Evolutionary conservation across 2,329 filamentous ascomycete species (phyloP).

Genomic region (Tolypocladium pustulatum): DNA sequence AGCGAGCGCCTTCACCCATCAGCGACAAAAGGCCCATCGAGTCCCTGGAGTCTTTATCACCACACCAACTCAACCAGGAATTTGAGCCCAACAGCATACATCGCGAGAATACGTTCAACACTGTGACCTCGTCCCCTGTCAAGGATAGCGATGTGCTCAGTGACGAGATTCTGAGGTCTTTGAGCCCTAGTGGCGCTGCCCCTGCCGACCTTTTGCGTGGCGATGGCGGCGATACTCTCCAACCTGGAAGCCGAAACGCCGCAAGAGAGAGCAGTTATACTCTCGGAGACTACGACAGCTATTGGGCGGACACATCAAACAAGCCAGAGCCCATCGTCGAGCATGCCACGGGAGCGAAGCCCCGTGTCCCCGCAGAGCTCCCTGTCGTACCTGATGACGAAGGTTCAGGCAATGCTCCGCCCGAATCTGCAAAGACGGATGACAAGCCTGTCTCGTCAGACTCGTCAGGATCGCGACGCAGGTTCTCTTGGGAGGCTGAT

Average conservation of each 20-base stretch:
- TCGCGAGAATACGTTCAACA: constrained; percentile 35
- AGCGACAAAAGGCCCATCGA: neutral
- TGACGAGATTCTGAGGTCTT: constrained; percentile 64
- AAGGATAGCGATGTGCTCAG: constrained; percentile 62
- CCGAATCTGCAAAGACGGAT: neutral
- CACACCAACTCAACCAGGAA: constrained; percentile 20
- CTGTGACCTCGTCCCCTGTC: constrained; percentile 40
- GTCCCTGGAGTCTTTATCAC: constrained; percentile 1
- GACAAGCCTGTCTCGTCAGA: constrained; percentile 1
- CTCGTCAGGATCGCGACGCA: constrained; percentile 11
- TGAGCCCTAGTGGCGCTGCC: constrained; percentile 37
- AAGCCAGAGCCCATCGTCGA: constrained; percentile 5
- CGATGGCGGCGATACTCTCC: constrained; percentile 7
- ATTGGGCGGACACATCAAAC: constrained; percentile 39
- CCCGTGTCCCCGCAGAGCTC: neutral
- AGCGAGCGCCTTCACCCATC: neutral
- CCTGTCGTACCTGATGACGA: neutral
- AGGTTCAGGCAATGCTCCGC: neutral
- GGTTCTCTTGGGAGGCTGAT: constrained; percentile 27
- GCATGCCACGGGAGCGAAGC: neutral
- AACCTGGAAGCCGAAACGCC: constrained; percentile 8
- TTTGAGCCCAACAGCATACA: constrained; percentile 25
- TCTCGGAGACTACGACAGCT: constrained; percentile 56
- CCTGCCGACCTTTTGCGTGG: constrained; percentile 5
- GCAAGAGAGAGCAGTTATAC: constrained; percentile 51